Percentiles rank a stretch among this genome's conserved stretches.
Conservation (phyloP, 306 rosid species). For the Casuarina cunninghamiana region DNA sequence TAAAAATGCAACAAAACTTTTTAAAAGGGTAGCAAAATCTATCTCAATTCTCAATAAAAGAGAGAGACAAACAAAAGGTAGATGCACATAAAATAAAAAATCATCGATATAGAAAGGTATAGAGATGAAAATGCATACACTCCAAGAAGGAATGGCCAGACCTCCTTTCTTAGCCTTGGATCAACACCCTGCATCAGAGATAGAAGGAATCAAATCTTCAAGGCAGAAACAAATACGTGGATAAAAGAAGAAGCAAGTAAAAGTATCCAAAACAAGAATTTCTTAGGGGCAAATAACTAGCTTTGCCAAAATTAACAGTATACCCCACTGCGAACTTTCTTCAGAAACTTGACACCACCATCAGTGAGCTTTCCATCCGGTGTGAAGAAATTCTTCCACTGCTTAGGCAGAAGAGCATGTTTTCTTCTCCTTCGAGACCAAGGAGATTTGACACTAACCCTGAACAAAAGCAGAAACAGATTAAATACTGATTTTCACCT, state of each 20-base stretch:
- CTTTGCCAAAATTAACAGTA: conserved; percentile 36
- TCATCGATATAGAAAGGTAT: background rate
- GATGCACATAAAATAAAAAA: background rate
- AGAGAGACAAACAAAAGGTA: background rate
- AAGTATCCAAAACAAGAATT: conserved; percentile 6
- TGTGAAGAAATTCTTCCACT: conserved; percentile 75
- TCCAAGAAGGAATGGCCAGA: conserved; percentile 99
- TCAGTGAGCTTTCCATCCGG: conserved; percentile 80
- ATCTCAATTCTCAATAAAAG: background rate
- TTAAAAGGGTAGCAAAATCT: background rate
- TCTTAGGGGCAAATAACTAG: conserved; percentile 13
- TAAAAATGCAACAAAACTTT: background rate
- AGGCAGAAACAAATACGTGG: background rate
- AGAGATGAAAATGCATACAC: conserved; percentile 60
- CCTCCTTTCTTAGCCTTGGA: conserved; percentile 86
- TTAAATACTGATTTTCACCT: background rate
- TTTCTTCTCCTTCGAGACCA: conserved; percentile 98
- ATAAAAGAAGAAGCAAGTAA: conserved; percentile 26
- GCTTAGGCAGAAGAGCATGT: conserved; percentile 70
- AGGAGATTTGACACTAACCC: conserved; percentile 93
- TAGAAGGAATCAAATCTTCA: background rate
- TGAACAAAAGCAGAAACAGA: conserved; percentile 32
- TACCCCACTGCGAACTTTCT: conserved; percentile 97
- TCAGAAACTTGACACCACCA: conserved; percentile 83
- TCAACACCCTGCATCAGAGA: conserved; percentile 80